Percentiles rank a stretch among this genome's conserved stretches.
phyloP scores from a whole-genome alignment of 495 filamentous ascomycete species.

The Neurospora cerealis region DNA sequence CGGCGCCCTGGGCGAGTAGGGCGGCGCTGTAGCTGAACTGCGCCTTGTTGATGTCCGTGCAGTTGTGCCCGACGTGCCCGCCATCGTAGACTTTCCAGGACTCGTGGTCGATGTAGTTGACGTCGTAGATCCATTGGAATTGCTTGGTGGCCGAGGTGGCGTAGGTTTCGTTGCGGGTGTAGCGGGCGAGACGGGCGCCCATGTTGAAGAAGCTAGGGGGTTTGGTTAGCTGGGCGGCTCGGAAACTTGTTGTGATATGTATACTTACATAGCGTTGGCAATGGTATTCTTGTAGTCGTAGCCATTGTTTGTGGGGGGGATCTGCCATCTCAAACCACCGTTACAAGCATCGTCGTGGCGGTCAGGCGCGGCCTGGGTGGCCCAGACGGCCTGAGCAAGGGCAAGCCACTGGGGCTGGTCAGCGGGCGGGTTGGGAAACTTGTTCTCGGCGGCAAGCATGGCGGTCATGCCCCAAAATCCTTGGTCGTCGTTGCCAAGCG shows the following conservation, averaged over 20 bases:
- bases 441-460: conserved; percentile 64
- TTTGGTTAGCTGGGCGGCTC: conserved; percentile 42
- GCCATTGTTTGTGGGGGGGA: conserved; percentile 63
- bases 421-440: conserved; percentile 51
- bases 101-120: conserved; percentile 51
- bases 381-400: conserved; percentile 66
- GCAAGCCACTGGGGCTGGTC: conserved; percentile 62
- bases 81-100: conserved; percentile 61
- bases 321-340: conserved; percentile 73
- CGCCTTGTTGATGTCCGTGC: conserved; percentile 47
- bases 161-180: conserved; percentile 72
- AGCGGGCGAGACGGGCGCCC: conserved; percentile 62
- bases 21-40: conserved; percentile 74
- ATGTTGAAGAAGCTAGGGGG: conserved; percentile 63
- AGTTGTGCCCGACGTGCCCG: conserved; percentile 50
- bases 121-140: conserved; percentile 58
- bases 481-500: conserved; percentile 74
- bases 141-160: conserved; percentile 62
- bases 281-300: conserved; percentile 76
- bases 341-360: conserved; percentile 51
- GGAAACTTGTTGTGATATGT: not conserved
- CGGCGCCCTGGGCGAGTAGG: conserved; percentile 60
- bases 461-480: conserved; percentile 76
- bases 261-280: conserved; percentile 28
- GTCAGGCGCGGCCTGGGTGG: conserved; percentile 52